Evolutionary conservation across 2,329 filamentous ascomycete species (phyloP), one percentile per base, ranked within the genome.

Genomic region (Bipolaris oryzae): DNA sequence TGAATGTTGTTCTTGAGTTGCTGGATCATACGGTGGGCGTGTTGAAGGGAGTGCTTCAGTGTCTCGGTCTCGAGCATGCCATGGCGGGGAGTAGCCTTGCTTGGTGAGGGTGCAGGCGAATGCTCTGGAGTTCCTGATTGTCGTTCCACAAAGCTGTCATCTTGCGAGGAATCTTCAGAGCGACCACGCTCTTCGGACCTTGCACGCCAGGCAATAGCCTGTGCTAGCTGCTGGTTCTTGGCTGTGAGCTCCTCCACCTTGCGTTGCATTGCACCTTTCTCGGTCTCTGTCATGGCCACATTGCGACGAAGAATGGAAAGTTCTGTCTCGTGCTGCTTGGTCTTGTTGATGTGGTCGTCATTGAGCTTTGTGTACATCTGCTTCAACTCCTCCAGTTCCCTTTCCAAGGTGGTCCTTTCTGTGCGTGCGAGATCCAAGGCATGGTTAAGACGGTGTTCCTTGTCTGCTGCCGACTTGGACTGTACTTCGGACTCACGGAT

Each of bases 11-110:
- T 92, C 77, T 96, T 92, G 66, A 98, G 85, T 69, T 92, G 96
- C 75, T 98, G 94, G 57, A 99, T 97, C 79, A 96, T 97, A 55
- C 94, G 87, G 75, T 98, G 95, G 37, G 95, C 94, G 74, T 99
- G 95, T 65, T 92, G 89, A 25, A 98, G 84, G 23, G 94, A 97
- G 51, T 93, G 96, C 79, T 95, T 96, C 65, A 99, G 81, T 0
- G 95, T 99, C 79, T 99, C 95, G 0, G 92, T 89, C 77, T 99
- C 95, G n/a, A 99, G 84, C 77, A 92, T 88, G 35, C 91, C 88
- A 76, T 97, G 94, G 21, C 95, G 86, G 23, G 94, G 94, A 1
- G 94, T 97, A 55, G 88, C 89, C 79, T 98, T 99, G 72, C 91
- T 85, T 0, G 95, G 95, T 0, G 94, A 98, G 1, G 89, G 85